Evolutionary conservation across 805 yeast genomes (phyloP).

Genomic region (Zygoascus bituminiphila): DNA sequence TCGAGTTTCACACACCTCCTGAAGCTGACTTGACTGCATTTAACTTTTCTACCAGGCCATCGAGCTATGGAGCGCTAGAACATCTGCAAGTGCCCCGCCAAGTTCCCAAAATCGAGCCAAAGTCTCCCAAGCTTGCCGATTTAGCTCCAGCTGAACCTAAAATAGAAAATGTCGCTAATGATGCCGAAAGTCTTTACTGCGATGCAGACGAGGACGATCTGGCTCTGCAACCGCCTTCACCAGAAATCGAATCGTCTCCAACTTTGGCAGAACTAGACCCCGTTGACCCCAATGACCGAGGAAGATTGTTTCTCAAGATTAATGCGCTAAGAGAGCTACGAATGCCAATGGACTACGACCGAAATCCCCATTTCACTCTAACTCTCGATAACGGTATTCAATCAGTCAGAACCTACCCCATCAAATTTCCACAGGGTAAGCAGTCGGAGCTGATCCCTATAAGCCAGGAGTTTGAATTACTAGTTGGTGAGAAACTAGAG

Average conservation of each 20-base stretch:
- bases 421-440: slow-evolving; percentile 16
- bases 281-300: slow-evolving; percentile 17
- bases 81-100: background rate
- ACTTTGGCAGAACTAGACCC: slow-evolving; percentile 16
- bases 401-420: slow-evolving; percentile 55
- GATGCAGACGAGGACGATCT: slow-evolving; percentile 7
- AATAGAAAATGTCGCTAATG: slow-evolving; percentile 2
- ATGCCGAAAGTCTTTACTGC: slow-evolving; percentile 13
- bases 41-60: background rate
- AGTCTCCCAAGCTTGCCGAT: background rate
- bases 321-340: slow-evolving; percentile 27
- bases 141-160: background rate
- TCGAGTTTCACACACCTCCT: background rate
- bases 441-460: slow-evolving; percentile 28
- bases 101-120: background rate
- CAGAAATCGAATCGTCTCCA: slow-evolving; percentile 10
- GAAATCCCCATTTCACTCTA: slow-evolving; percentile 41
- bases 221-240: slow-evolving; percentile 8
- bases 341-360: slow-evolving; percentile 33
- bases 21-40: background rate
- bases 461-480: slow-evolving; percentile 71
- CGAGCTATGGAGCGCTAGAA: background rate
- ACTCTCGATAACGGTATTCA: slow-evolving; percentile 72
- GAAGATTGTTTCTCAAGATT: slow-evolving; percentile 21
- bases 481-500: slow-evolving; percentile 52